Percentiles rank a stretch among this genome's conserved stretches.
phyloP scores from a whole-genome alignment of 2,329 filamentous ascomycete species.

The Pestalotiopsis sp. region DNA sequence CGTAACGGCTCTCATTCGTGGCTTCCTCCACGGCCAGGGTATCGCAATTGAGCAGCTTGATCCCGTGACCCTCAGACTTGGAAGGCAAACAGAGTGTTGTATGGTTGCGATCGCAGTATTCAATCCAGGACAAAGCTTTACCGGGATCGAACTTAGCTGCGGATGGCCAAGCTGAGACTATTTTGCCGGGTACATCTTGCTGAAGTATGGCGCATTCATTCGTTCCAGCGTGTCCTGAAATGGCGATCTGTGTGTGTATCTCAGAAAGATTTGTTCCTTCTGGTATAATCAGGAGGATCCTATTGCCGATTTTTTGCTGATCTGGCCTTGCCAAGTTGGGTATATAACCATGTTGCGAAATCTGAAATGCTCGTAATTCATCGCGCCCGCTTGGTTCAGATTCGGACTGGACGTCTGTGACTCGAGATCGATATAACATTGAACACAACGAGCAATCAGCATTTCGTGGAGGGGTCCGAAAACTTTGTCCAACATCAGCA shows the following conservation, averaged over 20 bases:
- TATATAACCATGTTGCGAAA: neutral
- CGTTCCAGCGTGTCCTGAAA: neutral
- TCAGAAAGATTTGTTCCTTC: too few species aligned
- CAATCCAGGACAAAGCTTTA: neutral
- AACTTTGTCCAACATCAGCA: neutral
- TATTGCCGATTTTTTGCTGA: neutral
- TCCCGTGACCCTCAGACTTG: neutral
- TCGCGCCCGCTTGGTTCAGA: neutral
- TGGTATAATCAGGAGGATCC: neutral
- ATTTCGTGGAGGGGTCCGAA: neutral
- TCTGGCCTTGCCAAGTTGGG: neutral
- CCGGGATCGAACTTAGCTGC: neutral
- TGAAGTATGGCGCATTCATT: neutral
- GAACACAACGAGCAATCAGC: neutral
- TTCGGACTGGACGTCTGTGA: neutral
- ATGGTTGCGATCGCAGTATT: neutral
- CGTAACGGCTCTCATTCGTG: neutral
- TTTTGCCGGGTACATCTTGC: neutral
- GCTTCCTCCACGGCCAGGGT: neutral
- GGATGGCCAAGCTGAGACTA: neutral
- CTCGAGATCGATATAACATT: neutral
- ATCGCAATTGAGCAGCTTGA: neutral
- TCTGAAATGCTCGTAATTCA: neutral
- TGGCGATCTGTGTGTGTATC: too few species aligned
- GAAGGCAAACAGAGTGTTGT: neutral